Percentiles rank a stretch among this genome's conserved stretches.
Conservation (phyloP, 768 basidiomycete genomes). For the Tylopilus subfusipes region DNA sequence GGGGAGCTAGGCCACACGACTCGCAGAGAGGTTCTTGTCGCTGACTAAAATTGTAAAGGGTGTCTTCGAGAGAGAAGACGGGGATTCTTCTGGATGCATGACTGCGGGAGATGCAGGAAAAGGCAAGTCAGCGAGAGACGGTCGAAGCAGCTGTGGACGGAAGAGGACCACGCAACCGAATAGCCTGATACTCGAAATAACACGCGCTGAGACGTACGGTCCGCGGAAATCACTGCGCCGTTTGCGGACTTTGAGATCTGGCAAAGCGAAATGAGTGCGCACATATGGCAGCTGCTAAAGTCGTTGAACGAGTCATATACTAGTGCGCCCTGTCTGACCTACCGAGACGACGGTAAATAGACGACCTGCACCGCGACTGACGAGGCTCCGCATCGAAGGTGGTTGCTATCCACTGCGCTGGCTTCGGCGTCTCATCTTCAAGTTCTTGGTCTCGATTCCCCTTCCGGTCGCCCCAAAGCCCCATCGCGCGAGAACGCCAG, state of each 20-base stretch:
- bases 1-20: constrained; percentile 26
- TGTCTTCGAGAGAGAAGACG: constrained; percentile 6
- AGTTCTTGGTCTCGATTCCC: constrained; percentile 1
- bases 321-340: neutral
- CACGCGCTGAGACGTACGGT: constrained; percentile 21
- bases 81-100: constrained; percentile 11
- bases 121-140: constrained; percentile 18
- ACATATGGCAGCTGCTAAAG: too few relatives aligned
- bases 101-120: constrained; percentile 16
- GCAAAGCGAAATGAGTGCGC: constrained; percentile 10
- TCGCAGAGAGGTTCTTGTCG: neutral
- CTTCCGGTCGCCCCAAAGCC: constrained; percentile 3
- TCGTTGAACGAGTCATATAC: too few relatives aligned
- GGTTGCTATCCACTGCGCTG: constrained; percentile 15
- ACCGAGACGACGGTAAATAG: neutral
- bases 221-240: constrained; percentile 32
- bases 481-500: constrained; percentile 6
- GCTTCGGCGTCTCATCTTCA: constrained; percentile 18
- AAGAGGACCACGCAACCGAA: constrained; percentile 21
- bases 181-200: constrained; percentile 22
- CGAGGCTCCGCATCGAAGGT: constrained; percentile 16
- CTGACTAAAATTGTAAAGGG: constrained; percentile 9
- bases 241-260: constrained; percentile 28
- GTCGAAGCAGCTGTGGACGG: constrained; percentile 8
- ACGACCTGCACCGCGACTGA: constrained; percentile 1